Evolutionary conservation across 2,329 filamentous ascomycete genomes (phyloP), one percentile per base, ranked within the genome.

Genomic region (Calonectria naviculata): DNA sequence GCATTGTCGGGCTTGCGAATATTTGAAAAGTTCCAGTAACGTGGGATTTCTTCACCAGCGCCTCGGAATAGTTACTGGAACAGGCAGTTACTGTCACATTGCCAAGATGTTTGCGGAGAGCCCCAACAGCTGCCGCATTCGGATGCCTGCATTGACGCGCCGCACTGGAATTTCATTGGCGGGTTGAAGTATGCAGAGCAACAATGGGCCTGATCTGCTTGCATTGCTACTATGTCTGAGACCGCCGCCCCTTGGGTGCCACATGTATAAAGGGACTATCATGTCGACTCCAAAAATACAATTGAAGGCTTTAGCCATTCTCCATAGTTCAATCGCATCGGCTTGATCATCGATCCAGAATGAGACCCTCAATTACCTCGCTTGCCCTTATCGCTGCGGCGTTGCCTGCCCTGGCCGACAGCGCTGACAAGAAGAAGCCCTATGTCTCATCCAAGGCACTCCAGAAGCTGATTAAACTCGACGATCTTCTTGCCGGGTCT

Each of bases 401-500:
- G 9, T 68, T 78, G 67, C 73, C 76, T 7, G 72, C 72, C 19
- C 62, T 79, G 46, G 75, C 68, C 69, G 66, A 65, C n/a, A 24
- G 5, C 69, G 80, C 78, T 42, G 54, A 54, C 41, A 71, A 74
- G 70, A 78, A 74, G 77, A 81, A 82, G 76, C 74, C 76, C 17
- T 76, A 78, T 38, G 84, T 85, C 68, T 80, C 81, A 47, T 83
- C 83, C 17, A 79, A 82, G 58, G 78, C 80, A 71, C 83, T 86
- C 29, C 83, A 85, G 72, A 78, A 81, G 60, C 78, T 80, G 54
- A 78, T 87, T 77, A 83, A 76, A 42, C 76, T 84, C 73, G 79
- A 84, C 26, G 81, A 83, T 64, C 83, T 88, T 34, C 79, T 86
- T 38, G 81, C 80, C 6, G 84, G 85, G 38, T 83, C 86, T 7